Conservation (phyloP, 306 rosid genomes). For the Casuarina cunninghamiana region DNA sequence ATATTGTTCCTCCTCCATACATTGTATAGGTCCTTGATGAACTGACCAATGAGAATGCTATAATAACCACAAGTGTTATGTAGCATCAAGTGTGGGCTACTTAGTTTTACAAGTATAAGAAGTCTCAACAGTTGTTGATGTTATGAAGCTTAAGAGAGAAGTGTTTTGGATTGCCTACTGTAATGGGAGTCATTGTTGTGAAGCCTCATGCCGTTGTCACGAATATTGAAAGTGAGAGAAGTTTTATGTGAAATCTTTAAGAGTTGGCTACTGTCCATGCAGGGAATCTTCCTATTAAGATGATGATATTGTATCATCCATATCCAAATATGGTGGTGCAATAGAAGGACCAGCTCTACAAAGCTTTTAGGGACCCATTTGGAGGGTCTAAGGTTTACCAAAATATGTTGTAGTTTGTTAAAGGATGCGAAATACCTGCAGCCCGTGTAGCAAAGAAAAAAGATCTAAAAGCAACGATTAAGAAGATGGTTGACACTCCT, state of each 20-base stretch:
- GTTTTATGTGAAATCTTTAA: slow-evolving; percentile 83
- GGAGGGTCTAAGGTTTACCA: slow-evolving; percentile 68
- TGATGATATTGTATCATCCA: slow-evolving; percentile 76
- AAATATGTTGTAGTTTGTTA: slow-evolving; percentile 78
- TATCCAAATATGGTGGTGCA: slow-evolving; percentile 96
- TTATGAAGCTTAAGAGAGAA: slow-evolving; percentile 86
- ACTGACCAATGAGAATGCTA: slow-evolving; percentile 71
- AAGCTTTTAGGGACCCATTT: slow-evolving; percentile 76
- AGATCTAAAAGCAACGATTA: slow-evolving; percentile 63
- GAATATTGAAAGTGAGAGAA: slow-evolving; percentile 94
- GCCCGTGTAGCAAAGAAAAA: slow-evolving; percentile 65
- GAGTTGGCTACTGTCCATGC: slow-evolving; percentile 73
- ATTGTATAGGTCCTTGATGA: slow-evolving; percentile 89
- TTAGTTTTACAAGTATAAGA: slow-evolving; percentile 68
- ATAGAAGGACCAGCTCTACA: slow-evolving; percentile 93
- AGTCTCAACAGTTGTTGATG: slow-evolving; percentile 85
- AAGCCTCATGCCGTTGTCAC: slow-evolving; percentile 60
- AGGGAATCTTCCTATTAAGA: slow-evolving; percentile 80
- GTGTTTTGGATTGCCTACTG: slow-evolving; percentile 96
- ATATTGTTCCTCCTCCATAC: slow-evolving; percentile 72
- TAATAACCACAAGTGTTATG: slow-evolving; percentile 85
- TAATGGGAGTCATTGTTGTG: slow-evolving; percentile 87
- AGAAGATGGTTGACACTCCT: slow-evolving; percentile 79
- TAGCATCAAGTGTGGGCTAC: slow-evolving; percentile 96
- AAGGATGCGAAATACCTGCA: slow-evolving; percentile 74